These are phyloP conservation scores for Aureobasidium sp. DNA, from an alignment of 2,329 filamentous ascomycete genomes.

Conservation along the genomic window DNA sequence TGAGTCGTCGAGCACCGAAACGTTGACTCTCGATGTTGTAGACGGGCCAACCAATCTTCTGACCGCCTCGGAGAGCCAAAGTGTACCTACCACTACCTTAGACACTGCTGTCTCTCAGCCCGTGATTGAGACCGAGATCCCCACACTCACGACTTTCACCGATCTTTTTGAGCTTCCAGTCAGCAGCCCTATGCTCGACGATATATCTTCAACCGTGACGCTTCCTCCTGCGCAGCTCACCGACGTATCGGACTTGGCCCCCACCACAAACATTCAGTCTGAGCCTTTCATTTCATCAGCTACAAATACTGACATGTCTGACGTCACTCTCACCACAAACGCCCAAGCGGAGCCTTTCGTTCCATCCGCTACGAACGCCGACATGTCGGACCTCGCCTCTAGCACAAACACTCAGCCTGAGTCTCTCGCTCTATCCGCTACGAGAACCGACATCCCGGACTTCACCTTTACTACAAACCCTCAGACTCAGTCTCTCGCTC, in stretches of 20 bases:
- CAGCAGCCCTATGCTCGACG: not conserved
- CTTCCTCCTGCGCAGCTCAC: not conserved
- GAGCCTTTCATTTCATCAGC: too few relatives aligned
- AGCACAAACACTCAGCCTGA: too few relatives aligned
- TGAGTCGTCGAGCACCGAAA: not conserved
- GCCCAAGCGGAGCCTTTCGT: too few relatives aligned
- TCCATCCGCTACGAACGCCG: too few relatives aligned
- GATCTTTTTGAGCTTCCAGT: not conserved
- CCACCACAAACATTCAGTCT: not conserved
- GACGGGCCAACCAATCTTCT: not conserved
- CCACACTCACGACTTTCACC: not conserved
- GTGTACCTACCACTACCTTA: not conserved
- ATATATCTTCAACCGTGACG: not conserved
- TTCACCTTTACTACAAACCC: too few relatives aligned
- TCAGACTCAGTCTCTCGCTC: too few relatives aligned
- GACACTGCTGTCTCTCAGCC: not conserved
- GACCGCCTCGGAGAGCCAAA: not conserved
- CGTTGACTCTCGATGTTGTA: not conserved
- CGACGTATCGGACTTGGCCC: not conserved
- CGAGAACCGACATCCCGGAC: too few relatives aligned
- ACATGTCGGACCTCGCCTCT: too few relatives aligned
- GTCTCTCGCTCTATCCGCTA: too few relatives aligned
- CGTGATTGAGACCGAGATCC: not conserved
- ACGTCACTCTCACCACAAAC: not conserved
- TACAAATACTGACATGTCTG: not conserved